Conservation (phyloP, 768 basidiomycete species). For the Cystobasidium onofrii region DNA sequence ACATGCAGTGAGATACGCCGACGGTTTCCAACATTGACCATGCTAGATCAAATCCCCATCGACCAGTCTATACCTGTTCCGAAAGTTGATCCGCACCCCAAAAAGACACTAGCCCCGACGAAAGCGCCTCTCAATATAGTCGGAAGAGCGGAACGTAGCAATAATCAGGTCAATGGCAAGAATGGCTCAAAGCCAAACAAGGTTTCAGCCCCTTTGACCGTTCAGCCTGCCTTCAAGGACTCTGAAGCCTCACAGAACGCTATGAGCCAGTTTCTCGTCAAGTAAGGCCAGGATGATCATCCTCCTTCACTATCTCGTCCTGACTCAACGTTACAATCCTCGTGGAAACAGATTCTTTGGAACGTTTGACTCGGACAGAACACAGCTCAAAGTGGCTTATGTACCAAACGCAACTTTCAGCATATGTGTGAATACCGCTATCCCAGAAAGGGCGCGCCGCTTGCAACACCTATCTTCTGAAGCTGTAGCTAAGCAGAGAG, state of each 20-base stretch:
- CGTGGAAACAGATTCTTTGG: slow-evolving; percentile 52
- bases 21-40: slow-evolving; percentile 69
- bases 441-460: slow-evolving; percentile 64
- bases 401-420: slow-evolving; percentile 84
- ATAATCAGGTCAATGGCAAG: slow-evolving; percentile 24
- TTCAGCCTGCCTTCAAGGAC: slow-evolving; percentile 49
- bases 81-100: slow-evolving; percentile 60
- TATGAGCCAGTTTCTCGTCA: slow-evolving; percentile 68
- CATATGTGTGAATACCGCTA: slow-evolving; percentile 71
- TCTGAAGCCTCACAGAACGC: slow-evolving; percentile 61
- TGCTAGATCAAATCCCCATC: slow-evolving; percentile 75
- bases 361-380: slow-evolving; percentile 68
- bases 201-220: slow-evolving; percentile 68
- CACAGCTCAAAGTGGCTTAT: slow-evolving; percentile 63
- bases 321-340: neutral
- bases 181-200: slow-evolving; percentile 42
- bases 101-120: slow-evolving; percentile 48
- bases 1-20: slow-evolving; percentile 62
- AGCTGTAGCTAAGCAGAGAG: slow-evolving; percentile 67
- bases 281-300: slow-evolving; percentile 49
- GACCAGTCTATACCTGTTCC: slow-evolving; percentile 42
- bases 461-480: slow-evolving; percentile 38
- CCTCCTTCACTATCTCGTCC: neutral
- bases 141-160: slow-evolving; percentile 47
- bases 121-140: slow-evolving; percentile 44